Evolutionary conservation across 495 filamentous ascomycete genomes (phyloP).

Genomic region (Penicillium angulare): DNA sequence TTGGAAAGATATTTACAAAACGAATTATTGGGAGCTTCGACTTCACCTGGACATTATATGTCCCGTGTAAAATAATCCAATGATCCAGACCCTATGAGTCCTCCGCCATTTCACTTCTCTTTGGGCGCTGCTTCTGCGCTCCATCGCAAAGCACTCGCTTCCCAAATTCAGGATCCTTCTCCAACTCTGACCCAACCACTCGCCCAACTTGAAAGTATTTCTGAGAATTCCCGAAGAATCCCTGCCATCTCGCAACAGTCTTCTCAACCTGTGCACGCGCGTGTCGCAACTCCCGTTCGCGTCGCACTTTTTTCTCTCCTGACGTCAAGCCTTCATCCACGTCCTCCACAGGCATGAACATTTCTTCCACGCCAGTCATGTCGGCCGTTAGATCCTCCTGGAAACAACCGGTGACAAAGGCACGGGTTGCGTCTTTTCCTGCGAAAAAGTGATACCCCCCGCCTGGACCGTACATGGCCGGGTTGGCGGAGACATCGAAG

Average conservation of each 20-base stretch:
- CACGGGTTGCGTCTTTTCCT: conserved; percentile 81
- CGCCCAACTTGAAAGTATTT: conserved; percentile 74
- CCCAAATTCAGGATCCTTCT: conserved; percentile 22
- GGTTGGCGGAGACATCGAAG: conserved; percentile 84
- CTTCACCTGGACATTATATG: neutral
- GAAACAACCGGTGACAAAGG: conserved; percentile 98
- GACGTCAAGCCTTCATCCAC: conserved; percentile 46
- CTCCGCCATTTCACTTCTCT: conserved; percentile 29
- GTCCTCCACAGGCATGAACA: conserved; percentile 79
- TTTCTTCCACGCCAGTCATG: conserved; percentile 81
- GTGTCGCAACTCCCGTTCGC: conserved; percentile 48
- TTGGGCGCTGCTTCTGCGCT: conserved; percentile 41
- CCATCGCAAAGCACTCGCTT: conserved; percentile 49
- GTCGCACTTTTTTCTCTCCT: conserved; percentile 54
- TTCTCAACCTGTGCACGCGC: conserved; percentile 43
- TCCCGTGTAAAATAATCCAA: neutral
- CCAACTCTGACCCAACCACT: conserved; percentile 43
- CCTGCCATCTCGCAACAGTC: conserved; percentile 46
- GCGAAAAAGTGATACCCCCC: conserved; percentile 87
- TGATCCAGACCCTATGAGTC: neutral
- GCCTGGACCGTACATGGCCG: conserved; percentile 79
- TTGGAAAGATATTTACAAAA: too few species aligned
- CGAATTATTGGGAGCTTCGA: too few species aligned
- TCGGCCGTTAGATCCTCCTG: conserved; percentile 77
- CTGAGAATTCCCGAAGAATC: conserved; percentile 73